Conservation (phyloP, 225 moss, liverwort and hornwort species). For the Thuidium tamariscinum region DNA sequence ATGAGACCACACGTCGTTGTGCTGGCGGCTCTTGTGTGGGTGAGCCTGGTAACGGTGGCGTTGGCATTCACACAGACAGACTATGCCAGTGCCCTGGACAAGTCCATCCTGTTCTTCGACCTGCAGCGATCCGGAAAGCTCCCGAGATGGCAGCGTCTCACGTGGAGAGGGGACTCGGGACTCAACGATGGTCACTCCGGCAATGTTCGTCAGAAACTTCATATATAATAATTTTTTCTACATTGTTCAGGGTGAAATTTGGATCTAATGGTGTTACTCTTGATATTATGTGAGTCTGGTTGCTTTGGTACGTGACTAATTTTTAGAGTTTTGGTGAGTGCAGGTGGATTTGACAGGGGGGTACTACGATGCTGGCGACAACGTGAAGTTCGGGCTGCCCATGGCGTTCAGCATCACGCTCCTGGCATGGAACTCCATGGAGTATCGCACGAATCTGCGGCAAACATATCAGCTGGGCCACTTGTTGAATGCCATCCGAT, state of each 20-base stretch:
- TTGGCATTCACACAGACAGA: slow-evolving; percentile 3
- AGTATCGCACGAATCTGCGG: slow-evolving; percentile 6
- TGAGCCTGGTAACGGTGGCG: not conserved
- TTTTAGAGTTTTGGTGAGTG: not conserved
- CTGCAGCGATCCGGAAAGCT: slow-evolving; percentile 12
- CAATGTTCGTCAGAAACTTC: not conserved
- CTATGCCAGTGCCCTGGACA: slow-evolving; percentile 15
- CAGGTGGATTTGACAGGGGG: slow-evolving; percentile 33
- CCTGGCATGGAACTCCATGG: slow-evolving; percentile 20
- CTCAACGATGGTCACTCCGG: slow-evolving; percentile 10
- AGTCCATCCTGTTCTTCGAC: slow-evolving; percentile 25
- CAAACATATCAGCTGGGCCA: slow-evolving; percentile 10
- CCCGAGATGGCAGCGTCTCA: slow-evolving; percentile 14
- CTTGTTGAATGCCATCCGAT: slow-evolving; percentile 21
- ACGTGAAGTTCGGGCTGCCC: slow-evolving; percentile 29
- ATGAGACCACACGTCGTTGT: slow-evolving; percentile 1
- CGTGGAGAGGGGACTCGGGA: slow-evolving; percentile 24
- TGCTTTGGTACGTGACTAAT: not conserved
- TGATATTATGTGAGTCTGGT: not conserved
- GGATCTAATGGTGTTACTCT: too few relatives aligned
- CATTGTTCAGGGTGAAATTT: not conserved
- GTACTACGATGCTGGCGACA: slow-evolving; percentile 10
- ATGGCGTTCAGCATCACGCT: slow-evolving; percentile 31
- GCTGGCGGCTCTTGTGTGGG: slow-evolving; percentile 7
- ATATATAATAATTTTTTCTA: not conserved